Evolutionary conservation across 1,139 yeast genomes (phyloP).

Genomic region (Candida tropicalis): DNA sequence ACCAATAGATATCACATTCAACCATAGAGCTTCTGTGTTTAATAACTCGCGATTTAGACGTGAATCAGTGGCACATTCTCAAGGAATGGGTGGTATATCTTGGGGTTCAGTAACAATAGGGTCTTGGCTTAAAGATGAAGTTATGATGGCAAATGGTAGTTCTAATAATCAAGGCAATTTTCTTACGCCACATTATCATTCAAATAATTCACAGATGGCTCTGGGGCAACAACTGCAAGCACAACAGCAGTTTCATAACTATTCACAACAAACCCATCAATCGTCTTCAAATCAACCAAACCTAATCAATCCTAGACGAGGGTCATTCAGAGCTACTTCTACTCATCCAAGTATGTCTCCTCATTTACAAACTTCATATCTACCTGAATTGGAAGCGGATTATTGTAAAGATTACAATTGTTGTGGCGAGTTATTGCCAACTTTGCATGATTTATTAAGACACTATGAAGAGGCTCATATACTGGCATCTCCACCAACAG

Average conservation of each 20-base stretch:
- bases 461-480: constrained; percentile 98
- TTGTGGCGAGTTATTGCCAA: constrained; percentile 91
- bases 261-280: constrained; percentile 10
- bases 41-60: constrained; percentile 55
- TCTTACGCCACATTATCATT: constrained; percentile 13
- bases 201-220: too few species aligned
- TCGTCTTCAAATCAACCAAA: constrained; percentile 21
- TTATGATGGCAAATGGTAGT: constrained; percentile 49
- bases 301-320: constrained; percentile 47
- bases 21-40: constrained; percentile 45
- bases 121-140: constrained; percentile 95
- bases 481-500: constrained; percentile 67
- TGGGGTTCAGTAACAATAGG: constrained; percentile 98
- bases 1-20: constrained; percentile 52
- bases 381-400: constrained; percentile 92
- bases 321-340: constrained; percentile 33
- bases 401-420: constrained; percentile 96
- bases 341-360: constrained; percentile 49
- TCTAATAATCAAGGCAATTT: constrained; percentile 7
- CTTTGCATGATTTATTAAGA: constrained; percentile 86
- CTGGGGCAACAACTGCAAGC: constrained; percentile 24
- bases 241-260: constrained; percentile 17
- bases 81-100: constrained; percentile 97
- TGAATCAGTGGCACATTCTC: constrained; percentile 92
- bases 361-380: constrained; percentile 70